Conservation (phyloP, 1,139 yeast species). For the Spathaspora sp. region DNA sequence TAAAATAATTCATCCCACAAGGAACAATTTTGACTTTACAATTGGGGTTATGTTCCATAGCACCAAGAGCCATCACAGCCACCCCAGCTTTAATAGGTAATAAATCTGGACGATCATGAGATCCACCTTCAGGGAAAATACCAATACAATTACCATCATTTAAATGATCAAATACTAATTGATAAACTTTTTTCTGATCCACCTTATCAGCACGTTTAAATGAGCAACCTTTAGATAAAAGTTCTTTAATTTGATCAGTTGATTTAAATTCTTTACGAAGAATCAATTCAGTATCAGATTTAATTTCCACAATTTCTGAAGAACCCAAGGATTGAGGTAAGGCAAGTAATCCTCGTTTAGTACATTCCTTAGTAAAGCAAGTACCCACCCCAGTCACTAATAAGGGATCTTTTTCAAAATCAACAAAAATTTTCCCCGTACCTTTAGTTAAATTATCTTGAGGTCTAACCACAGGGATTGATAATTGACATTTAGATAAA, state of each 20-base stretch:
- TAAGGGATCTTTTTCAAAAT: slow-evolving; percentile 46
- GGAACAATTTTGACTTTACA: slow-evolving; percentile 86
- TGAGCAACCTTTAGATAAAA: slow-evolving; percentile 52
- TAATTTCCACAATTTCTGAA: slow-evolving; percentile 64
- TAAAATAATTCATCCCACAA: slow-evolving; percentile 96
- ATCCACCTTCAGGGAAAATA: slow-evolving; percentile 97
- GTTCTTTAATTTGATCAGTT: slow-evolving; percentile 40
- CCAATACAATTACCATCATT: slow-evolving; percentile 82
- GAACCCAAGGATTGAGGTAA: slow-evolving; percentile 81
- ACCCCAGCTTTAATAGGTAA: slow-evolving; percentile 96
- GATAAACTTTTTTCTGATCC: slow-evolving; percentile 81
- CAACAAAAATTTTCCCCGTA: slow-evolving; percentile 56
- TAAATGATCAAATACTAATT: slow-evolving; percentile 78
- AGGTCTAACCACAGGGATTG: slow-evolving; percentile 89
- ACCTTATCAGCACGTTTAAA: slow-evolving; percentile 80
- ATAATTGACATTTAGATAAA: slow-evolving; percentile 69
- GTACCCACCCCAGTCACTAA: slow-evolving; percentile 67
- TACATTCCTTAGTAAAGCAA: slow-evolving; percentile 63
- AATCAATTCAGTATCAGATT: slow-evolving; percentile 72
- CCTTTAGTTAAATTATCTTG: slow-evolving; percentile 76
- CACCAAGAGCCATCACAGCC: slow-evolving; percentile 96
- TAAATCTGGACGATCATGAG: slow-evolving; percentile 90
- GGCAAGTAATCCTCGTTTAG: slow-evolving; percentile 68
- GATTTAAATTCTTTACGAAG: slow-evolving; percentile 71
- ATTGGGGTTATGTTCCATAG: slow-evolving; percentile 69